Evolutionary conservation across 2,329 filamentous ascomycete species (phyloP).

Genomic region (Monilinia fructigena): DNA sequence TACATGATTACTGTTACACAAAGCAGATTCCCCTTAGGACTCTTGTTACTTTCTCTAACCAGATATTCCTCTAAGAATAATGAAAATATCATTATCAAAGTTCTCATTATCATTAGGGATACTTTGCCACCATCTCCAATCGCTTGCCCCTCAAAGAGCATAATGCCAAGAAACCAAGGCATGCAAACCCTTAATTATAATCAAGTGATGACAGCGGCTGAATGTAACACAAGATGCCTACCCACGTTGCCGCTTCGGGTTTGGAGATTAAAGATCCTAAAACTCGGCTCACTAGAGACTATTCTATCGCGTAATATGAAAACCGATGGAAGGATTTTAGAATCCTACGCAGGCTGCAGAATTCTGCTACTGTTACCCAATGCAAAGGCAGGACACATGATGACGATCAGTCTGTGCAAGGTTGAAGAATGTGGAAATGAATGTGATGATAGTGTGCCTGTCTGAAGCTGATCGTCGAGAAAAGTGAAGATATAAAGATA

Average conservation of each 20-base stretch:
- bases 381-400: background rate
- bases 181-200: background rate
- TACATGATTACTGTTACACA: background rate
- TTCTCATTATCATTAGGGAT: too few relatives aligned
- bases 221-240: background rate
- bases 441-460: background rate
- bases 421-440: constrained; percentile 17
- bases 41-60: background rate
- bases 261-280: background rate
- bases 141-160: background rate
- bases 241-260: background rate
- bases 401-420: background rate
- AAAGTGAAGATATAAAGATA: constrained; percentile 8
- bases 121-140: background rate
- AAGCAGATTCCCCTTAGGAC: background rate
- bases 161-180: background rate
- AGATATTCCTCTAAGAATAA: too few relatives aligned
- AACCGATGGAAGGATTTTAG: background rate
- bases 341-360: constrained; percentile 4
- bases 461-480: background rate
- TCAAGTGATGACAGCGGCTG: background rate
- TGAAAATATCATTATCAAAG: too few relatives aligned
- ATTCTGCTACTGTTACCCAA: background rate
- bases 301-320: background rate
- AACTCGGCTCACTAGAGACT: background rate